Conservation (phyloP, 2,329 filamentous ascomycete genomes). For the Penicillium brevicompactum region DNA sequence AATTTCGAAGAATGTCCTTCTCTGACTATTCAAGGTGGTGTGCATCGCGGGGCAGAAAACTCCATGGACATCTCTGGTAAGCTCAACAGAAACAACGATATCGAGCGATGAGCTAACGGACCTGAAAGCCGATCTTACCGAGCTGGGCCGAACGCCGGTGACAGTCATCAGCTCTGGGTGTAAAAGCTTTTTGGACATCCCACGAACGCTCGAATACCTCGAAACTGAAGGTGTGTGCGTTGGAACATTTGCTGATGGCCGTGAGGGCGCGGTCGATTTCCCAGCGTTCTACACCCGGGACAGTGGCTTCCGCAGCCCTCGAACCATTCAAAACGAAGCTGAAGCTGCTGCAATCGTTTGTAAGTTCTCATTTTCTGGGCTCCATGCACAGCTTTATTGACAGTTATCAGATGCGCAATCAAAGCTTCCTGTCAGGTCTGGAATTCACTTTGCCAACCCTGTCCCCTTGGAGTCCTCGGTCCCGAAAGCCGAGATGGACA, state of each 20-base stretch:
- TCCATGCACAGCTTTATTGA: background rate
- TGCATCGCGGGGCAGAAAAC: slow-evolving; percentile 83
- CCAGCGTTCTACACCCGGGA: slow-evolving; percentile 92
- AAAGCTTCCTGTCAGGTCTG: slow-evolving; percentile 71
- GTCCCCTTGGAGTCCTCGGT: slow-evolving; percentile 73
- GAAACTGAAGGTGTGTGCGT: slow-evolving; percentile 75
- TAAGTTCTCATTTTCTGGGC: slow-evolving; percentile 41
- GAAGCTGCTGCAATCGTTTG: slow-evolving; percentile 88
- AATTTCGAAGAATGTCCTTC: background rate
- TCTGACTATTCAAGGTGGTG: slow-evolving; percentile 60
- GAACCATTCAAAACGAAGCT: slow-evolving; percentile 70
- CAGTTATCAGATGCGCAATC: slow-evolving; percentile 66
- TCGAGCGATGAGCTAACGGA: slow-evolving; percentile 7
- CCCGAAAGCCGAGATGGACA: slow-evolving; percentile 69
- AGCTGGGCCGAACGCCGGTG: slow-evolving; percentile 85
- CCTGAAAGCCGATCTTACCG: slow-evolving; percentile 76
- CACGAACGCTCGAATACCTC: slow-evolving; percentile 79
- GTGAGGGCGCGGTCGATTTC: slow-evolving; percentile 73
- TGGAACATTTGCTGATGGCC: slow-evolving; percentile 84
- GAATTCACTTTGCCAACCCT: slow-evolving; percentile 86
- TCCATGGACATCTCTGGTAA: slow-evolving; percentile 81
- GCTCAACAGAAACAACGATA: background rate
- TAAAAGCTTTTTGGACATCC: slow-evolving; percentile 94
- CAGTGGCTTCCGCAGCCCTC: slow-evolving; percentile 78
- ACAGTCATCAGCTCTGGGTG: slow-evolving; percentile 88